phyloP scores from a whole-genome alignment of 805 yeast species.

The Metschnikowia shivogae region DNA sequence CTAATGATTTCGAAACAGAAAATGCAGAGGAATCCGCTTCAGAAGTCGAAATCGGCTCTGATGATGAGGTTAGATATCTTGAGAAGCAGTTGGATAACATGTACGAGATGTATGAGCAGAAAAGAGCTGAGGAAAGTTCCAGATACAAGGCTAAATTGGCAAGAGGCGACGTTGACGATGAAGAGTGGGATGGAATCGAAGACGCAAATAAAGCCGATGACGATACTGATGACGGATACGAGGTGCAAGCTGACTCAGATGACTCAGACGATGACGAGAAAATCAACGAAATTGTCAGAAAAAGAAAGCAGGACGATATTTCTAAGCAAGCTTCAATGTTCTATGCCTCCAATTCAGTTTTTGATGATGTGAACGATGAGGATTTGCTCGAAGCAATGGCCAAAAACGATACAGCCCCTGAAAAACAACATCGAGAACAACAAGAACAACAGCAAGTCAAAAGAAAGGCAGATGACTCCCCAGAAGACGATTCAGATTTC shows the following conservation, averaged over 20 bases:
- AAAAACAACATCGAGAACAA: not conserved
- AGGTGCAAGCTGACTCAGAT: conserved; percentile 52
- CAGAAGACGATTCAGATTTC: conserved; percentile 36
- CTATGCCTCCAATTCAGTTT: conserved; percentile 38
- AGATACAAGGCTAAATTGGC: conserved; percentile 64
- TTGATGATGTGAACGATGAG: conserved; percentile 42
- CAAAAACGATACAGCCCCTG: not conserved
- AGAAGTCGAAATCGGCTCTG: conserved; percentile 31
- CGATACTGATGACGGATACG: conserved; percentile 40
- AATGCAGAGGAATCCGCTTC: conserved; percentile 51
- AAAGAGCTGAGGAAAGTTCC: conserved; percentile 65
- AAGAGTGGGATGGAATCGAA: conserved; percentile 71
- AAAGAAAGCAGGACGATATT: conserved; percentile 30
- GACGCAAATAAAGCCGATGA: conserved; percentile 44
- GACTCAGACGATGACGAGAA: conserved; percentile 64
- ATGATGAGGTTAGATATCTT: conserved; percentile 58
- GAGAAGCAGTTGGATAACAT: conserved; percentile 80
- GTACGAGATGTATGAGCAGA: conserved; percentile 69
- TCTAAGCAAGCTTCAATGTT: conserved; percentile 35
- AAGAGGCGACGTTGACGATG: conserved; percentile 74
- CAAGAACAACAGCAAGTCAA: conserved; percentile 8
- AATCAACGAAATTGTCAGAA: conserved; percentile 49
- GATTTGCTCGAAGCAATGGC: conserved; percentile 30
- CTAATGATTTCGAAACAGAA: conserved; percentile 41
- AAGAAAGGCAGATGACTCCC: conserved; percentile 1